Base-by-base conservation (phyloP, 371 early-diverging fungal species). In the Rhizomucor pusillus region DNA sequence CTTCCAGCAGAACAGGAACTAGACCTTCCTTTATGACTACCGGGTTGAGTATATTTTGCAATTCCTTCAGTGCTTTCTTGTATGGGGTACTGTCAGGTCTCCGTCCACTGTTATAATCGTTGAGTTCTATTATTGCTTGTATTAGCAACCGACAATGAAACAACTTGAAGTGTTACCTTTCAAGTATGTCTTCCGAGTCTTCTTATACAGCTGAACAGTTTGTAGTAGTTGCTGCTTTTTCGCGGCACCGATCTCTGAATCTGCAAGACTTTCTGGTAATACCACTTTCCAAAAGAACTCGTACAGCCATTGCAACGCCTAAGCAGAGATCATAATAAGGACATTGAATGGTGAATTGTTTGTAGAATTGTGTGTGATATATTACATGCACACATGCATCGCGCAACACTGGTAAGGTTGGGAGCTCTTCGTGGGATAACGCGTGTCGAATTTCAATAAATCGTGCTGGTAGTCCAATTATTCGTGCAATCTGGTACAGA, bases 371-470 rank as follows among this genome's bases (percentile, higher is more conserved):
- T 1, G 7, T 24, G 11, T 23, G 4, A 14, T 23, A 25, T 47
- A 36, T 16, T 63, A 75, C 76, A 69, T 82, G 79, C 22, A 51
- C 45, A 33, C 72, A 73, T 0, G 74, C 85, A 10, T 70, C 72
- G 39, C 84, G 62, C n/a, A 88, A 63, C 2, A 78, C 65, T 5
- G 72, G 54, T 43, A 88, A 50, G 41, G 81, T 77, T 5, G 89
- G 89, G 25, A 88, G 50, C 33, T 79, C 67, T 57, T 83, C 85
- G 48, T 88, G 89, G 0, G 89, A 86, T 18, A 75, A 80, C 0
- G 81, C 81, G 63, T 88, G 89, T 47, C 89, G 64, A 10, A 88
- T 54, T 47, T 86, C 87, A 1, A 88, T 87, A 59, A 86, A 86
- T 79, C 81, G 83, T 5, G 69, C 52, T 1, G 89, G 89, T 51